Evolutionary conservation across 164 flowering plant species (phyloP).

Genomic region (Dillenia suffruticosa): DNA sequence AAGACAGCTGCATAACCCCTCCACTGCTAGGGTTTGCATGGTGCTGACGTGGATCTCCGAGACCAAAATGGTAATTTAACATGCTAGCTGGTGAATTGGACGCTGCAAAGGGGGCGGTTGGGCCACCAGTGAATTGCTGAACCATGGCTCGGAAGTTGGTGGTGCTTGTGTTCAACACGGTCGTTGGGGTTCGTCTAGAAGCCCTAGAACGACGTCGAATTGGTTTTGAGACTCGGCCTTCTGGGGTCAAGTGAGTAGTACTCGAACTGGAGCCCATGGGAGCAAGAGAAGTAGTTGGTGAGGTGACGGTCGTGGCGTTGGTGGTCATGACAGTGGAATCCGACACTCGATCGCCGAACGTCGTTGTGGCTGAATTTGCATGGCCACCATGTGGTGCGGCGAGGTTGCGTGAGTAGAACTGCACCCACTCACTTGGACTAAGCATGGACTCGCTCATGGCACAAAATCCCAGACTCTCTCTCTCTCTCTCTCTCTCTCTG

Average conservation of each 20-base stretch:
- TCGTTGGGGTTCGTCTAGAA: conserved; percentile 62
- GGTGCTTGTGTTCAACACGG: conserved; percentile 70
- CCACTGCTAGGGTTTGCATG: neutral
- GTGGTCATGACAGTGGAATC: conserved; percentile 25
- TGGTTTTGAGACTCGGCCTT: conserved; percentile 55
- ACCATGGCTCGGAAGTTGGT: conserved; percentile 87
- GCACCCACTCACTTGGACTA: conserved; percentile 33
- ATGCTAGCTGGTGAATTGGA: neutral
- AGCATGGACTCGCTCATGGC: conserved; percentile 33
- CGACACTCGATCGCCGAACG: conserved; percentile 5
- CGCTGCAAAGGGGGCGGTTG: conserved; percentile 18
- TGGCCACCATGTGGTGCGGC: neutral
- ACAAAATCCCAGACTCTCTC: neutral
- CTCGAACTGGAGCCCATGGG: neutral
- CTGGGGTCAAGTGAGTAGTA: conserved; percentile 23
- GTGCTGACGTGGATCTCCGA: conserved; percentile 3
- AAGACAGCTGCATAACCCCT: no score
- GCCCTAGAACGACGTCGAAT: conserved; percentile 55
- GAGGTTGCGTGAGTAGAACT: conserved; percentile 22
- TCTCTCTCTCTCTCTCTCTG: no score
- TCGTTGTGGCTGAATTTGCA: neutral
- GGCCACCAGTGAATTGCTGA: conserved; percentile 84
- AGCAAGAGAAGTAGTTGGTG: neutral
- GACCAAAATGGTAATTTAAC: conserved; percentile 17
- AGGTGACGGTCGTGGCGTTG: conserved; percentile 10